Evolutionary conservation across 129 eudicot species (phyloP).

Genomic region (Flaveria bidentis): DNA sequence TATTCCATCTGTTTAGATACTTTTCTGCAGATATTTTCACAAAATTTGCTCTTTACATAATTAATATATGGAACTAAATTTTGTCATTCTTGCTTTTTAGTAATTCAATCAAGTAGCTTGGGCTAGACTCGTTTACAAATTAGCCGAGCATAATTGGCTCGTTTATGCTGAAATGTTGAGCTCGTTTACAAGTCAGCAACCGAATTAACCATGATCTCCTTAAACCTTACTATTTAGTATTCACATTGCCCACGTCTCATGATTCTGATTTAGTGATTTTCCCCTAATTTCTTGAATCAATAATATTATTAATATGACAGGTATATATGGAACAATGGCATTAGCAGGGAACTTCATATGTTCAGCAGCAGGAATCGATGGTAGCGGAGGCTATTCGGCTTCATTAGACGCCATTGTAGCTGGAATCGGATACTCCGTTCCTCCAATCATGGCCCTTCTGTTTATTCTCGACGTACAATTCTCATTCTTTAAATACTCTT

Average conservation of each 20-base stretch:
- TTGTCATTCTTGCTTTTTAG: no score
- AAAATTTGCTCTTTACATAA: no score
- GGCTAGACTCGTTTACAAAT: no score
- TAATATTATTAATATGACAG: conserved; percentile 31
- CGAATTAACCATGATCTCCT: neutral
- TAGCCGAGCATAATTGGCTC: no score
- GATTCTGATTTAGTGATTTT: neutral
- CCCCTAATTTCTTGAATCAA: neutral
- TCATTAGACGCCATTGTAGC: conserved; percentile 82
- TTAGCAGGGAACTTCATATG: conserved; percentile 81
- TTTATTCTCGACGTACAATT: conserved; percentile 85
- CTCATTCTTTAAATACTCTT: neutral
- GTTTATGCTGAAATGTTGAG: no score
- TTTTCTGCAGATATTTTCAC: no score
- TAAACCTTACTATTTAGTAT: neutral
- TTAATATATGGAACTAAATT: no score
- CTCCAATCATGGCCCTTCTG: conserved; percentile 97
- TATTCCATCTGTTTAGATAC: no score
- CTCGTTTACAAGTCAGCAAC: no score
- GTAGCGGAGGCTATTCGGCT: conserved; percentile 69
- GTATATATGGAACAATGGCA: conserved; percentile 91
- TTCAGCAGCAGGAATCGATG: conserved; percentile 65
- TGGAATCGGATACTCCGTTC: conserved; percentile 95
- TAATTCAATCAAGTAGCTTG: no score
- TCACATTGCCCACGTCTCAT: no score